These are phyloP conservation scores for Persicaria tinctoria DNA, from an alignment of 148 eudicot species.

Conservation along the genomic window DNA sequence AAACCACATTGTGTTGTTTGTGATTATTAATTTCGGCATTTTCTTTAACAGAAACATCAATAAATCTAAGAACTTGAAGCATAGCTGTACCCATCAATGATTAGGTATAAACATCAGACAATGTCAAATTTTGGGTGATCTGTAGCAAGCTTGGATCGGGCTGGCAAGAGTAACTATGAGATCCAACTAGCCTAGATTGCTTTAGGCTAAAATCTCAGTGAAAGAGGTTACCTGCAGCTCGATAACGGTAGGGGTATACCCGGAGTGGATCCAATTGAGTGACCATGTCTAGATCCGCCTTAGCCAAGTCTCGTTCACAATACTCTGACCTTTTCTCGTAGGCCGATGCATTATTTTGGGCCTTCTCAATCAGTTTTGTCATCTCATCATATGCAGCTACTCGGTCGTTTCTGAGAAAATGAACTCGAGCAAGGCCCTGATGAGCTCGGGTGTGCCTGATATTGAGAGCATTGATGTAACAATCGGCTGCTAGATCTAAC, in stretches of 20 bases:
- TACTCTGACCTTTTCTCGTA: conserved; percentile 97
- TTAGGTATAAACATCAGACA: not conserved
- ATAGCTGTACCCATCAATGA: conserved; percentile 4
- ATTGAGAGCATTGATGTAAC: conserved; percentile 85
- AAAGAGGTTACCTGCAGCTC: conserved; percentile 80
- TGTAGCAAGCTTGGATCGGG: not conserved
- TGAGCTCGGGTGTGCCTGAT: conserved; percentile 95
- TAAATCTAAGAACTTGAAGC: not conserved
- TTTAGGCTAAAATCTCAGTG: not conserved
- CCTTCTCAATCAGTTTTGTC: conserved; percentile 87
- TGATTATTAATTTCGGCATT: not conserved
- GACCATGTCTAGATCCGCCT: conserved; percentile 82
- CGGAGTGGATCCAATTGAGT: conserved; percentile 85
- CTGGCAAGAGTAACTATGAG: not conserved
- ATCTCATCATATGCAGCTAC: conserved; percentile 82
- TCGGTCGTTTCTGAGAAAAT: conserved; percentile 63
- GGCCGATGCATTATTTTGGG: conserved; percentile 87
- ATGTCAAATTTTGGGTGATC: conserved; percentile 4
- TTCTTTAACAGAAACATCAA: no score
- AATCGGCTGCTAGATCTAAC: conserved; percentile 79
- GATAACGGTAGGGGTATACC: conserved; percentile 87
- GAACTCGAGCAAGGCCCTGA: conserved; percentile 96
- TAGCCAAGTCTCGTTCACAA: conserved; percentile 87
- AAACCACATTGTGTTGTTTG: not conserved
- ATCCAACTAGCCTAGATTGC: not conserved